Evolutionary conservation across 352 stramenopile species (phyloP).

Genomic region (Phytophthora europaea): DNA sequence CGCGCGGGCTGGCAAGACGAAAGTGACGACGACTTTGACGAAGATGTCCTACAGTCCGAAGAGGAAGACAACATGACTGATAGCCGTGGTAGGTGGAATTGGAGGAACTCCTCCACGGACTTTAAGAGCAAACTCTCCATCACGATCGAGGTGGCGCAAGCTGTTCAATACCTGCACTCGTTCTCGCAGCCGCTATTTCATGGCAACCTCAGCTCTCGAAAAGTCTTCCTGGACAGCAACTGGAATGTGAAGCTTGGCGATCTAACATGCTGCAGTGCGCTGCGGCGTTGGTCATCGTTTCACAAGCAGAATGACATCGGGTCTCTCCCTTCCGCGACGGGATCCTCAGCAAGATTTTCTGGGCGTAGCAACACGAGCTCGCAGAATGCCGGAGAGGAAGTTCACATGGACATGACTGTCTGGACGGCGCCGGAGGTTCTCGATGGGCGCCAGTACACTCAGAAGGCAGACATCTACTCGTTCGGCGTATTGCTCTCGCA

Average conservation of each 20-base stretch:
- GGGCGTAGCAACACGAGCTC: constrained; percentile 27
- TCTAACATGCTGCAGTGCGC: constrained; percentile 52
- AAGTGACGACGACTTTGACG: constrained; percentile 7
- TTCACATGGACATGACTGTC: constrained; percentile 62
- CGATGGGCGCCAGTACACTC: constrained; percentile 56
- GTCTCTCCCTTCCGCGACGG: constrained; percentile 6
- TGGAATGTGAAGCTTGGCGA: constrained; percentile 60
- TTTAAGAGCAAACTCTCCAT: constrained; percentile 57
- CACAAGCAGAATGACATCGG: constrained; percentile 19
- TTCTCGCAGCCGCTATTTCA: constrained; percentile 50
- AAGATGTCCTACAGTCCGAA: constrained; percentile 10
- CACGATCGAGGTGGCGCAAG: constrained; percentile 48
- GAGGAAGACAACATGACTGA: not conserved
- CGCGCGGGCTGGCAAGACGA: constrained; percentile 27
- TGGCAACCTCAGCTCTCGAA: constrained; percentile 54
- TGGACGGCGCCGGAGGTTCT: constrained; percentile 58
- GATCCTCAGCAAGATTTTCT: constrained; percentile 8
- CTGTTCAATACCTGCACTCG: constrained; percentile 61
- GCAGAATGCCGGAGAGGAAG: constrained; percentile 23
- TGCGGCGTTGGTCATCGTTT: constrained; percentile 49
- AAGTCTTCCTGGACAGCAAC: constrained; percentile 49
- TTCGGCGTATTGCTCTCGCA: constrained; percentile 53
- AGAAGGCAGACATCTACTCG: constrained; percentile 59
- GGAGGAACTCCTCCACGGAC: constrained; percentile 27
- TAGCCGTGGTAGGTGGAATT: constrained; percentile 32